phyloP scores from a whole-genome alignment of 257 asterid genomes.

The Agastache rugosa region DNA sequence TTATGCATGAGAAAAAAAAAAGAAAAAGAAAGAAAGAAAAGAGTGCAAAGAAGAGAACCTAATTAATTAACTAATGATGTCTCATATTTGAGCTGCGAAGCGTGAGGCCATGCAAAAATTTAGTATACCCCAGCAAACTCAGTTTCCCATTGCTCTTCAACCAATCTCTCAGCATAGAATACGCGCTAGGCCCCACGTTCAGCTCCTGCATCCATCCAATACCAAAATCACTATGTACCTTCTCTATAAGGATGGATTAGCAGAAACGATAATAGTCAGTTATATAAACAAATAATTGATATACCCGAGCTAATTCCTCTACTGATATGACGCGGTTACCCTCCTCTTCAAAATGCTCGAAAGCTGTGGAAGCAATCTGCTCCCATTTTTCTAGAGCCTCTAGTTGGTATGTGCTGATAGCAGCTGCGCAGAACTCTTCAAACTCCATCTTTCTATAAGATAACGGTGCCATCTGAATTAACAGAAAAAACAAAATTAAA shows the following conservation, averaged over 20 bases:
- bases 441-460: conserved; percentile 76
- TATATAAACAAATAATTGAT: not conserved
- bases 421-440: conserved; percentile 92
- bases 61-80: conserved; percentile 52
- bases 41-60: not conserved
- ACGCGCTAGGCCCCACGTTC: conserved; percentile 75
- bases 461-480: conserved; percentile 70
- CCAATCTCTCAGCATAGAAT: conserved; percentile 82
- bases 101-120: conserved; percentile 93
- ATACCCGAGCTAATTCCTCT: conserved; percentile 88
- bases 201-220: conserved; percentile 62
- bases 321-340: conserved; percentile 83
- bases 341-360: conserved; percentile 75
- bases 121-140: conserved; percentile 77
- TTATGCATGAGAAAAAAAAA: not conserved
- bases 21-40: not conserved
- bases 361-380: conserved; percentile 72
- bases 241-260: too few species aligned
- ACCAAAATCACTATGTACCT: not conserved
- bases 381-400: conserved; percentile 91
- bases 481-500: not conserved
- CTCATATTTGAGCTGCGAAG: conserved; percentile 75
- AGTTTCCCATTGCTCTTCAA: conserved; percentile 75
- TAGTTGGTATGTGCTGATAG: conserved; percentile 82
- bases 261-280: too few species aligned